Base-by-base conservation (phyloP, 495 filamentous ascomycete genomes). In the Aspergillus egyptiacus region DNA sequence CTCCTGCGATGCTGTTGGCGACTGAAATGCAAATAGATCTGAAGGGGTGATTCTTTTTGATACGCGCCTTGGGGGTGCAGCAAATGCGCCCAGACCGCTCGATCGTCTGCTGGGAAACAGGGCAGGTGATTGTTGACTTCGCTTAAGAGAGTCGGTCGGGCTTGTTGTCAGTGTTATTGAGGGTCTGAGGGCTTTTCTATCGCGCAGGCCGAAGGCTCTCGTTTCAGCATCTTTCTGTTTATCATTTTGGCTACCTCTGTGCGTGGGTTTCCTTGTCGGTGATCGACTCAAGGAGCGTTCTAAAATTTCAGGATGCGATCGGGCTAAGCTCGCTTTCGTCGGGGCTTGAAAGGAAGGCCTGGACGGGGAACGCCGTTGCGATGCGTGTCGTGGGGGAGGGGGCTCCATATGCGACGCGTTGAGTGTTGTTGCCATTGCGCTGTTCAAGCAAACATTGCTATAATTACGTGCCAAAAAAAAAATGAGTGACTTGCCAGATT, bases 341-440 rank as follows among this genome's bases (percentile, higher is more conserved):
- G 83, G 84, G 3, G 82, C 84, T 34, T 78, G 77, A 57, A 81
- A 86, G 0, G 83, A 85, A 0, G 76, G 74, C 4, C 75, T 75
- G 24, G 53, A 42, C 9, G 55, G 54, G 33, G 67, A 58, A 32
- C 51, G 61, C 37, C 45, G 56, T 54, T 37, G 32, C 9, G 50
- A 36, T 30, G 56, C 51, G 45, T 55, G 48, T 50, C 60, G 63
- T 51, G 67, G 45, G 18, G 62, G 48, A 36, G 46, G 20, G 20
- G 56, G 58, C 65, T 55, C 55, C 44, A 50, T 59, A 34, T 68
- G 59, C 39, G 61, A 61, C 55, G 53, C 58, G 59, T 58, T 56
- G 14, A 60, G 53, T n/a, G 34, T 22, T 13, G 27, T 15, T 36
- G n/a, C n/a, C n/a, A 11, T 15, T 35, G 66, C 65, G 17, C 62